Conservation (phyloP, 352 stramenopile genomes). For the Thraustotheca clavata region DNA sequence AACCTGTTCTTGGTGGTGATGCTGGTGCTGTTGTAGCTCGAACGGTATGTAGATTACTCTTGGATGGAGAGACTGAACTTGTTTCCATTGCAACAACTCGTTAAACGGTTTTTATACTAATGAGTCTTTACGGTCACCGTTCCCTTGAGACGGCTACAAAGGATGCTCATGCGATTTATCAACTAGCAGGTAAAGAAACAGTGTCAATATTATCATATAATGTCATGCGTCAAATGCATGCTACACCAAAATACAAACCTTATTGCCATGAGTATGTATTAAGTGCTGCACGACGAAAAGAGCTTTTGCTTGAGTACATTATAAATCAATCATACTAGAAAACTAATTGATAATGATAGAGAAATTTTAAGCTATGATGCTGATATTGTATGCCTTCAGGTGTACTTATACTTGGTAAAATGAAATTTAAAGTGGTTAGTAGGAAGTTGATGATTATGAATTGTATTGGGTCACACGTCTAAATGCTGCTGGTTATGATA, state of each 20-base stretch:
- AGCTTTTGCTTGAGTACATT: slow-evolving; percentile 42
- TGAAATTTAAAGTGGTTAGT: neutral
- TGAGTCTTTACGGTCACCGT: neutral
- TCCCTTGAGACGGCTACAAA: slow-evolving; percentile 28
- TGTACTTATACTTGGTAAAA: slow-evolving; percentile 5
- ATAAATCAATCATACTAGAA: too few species aligned
- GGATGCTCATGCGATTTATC: slow-evolving; percentile 35
- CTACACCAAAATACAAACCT: slow-evolving; percentile 34
- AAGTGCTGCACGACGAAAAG: slow-evolving; percentile 42
- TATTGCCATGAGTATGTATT: slow-evolving; percentile 46
- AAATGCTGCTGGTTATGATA: slow-evolving; percentile 68
- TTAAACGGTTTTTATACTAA: too few species aligned
- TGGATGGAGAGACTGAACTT: neutral
- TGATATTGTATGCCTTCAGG: slow-evolving; percentile 80
- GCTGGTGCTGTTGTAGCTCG: neutral
- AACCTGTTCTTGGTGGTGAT: neutral
- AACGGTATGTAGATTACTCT: neutral
- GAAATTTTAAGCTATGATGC: slow-evolving; percentile 71
- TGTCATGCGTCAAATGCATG: slow-evolving; percentile 71
- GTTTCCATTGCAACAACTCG: neutral
- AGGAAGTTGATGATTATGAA: slow-evolving; percentile 85
- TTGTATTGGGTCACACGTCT: slow-evolving; percentile 71
- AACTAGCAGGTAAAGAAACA: slow-evolving; percentile 44
- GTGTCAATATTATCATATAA: slow-evolving; percentile 75
- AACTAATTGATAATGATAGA: slow-evolving; percentile 23